These are phyloP conservation scores for Monascus ruber DNA, from an alignment of 2,329 filamentous ascomycete species.

Conservation along the genomic window DNA sequence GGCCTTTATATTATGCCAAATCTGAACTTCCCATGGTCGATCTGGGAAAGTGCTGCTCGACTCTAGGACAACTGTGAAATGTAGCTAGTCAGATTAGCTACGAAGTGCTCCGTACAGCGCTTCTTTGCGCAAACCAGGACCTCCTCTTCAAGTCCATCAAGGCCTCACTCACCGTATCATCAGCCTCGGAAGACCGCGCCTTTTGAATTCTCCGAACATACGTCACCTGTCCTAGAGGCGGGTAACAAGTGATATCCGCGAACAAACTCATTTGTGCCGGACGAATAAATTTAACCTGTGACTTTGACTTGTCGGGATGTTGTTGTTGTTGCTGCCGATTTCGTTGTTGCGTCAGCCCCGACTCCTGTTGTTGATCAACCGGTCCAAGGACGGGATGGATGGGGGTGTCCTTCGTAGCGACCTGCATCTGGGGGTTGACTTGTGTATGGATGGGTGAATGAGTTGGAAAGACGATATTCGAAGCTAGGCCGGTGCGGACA, in stretches of 20 bases:
- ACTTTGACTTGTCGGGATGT: background rate
- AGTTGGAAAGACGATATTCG: background rate
- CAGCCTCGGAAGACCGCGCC: conserved; percentile 6
- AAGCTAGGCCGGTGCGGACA: too few species aligned
- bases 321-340: background rate
- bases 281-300: conserved; percentile 23
- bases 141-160: background rate
- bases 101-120: background rate
- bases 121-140: background rate
- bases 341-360: background rate
- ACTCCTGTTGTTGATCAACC: background rate
- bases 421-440: conserved; percentile 4
- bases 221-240: conserved; percentile 66
- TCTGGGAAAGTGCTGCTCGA: conserved; percentile 44
- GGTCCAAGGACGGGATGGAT: conserved; percentile 12
- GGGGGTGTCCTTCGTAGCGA: conserved; percentile 6
- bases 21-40: conserved; percentile 56
- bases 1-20: conserved; percentile 57
- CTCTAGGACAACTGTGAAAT: conserved; percentile 60
- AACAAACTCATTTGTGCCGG: conserved; percentile 38
- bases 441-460: background rate
- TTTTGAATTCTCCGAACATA: conserved; percentile 37
- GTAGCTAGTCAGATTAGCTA: conserved; percentile 29
- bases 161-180: conserved; percentile 14
- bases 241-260: conserved; percentile 50